These are phyloP conservation scores for Bipolaris bicolor DNA, from an alignment of 2,329 filamentous ascomycete species.

Conservation along the genomic window DNA sequence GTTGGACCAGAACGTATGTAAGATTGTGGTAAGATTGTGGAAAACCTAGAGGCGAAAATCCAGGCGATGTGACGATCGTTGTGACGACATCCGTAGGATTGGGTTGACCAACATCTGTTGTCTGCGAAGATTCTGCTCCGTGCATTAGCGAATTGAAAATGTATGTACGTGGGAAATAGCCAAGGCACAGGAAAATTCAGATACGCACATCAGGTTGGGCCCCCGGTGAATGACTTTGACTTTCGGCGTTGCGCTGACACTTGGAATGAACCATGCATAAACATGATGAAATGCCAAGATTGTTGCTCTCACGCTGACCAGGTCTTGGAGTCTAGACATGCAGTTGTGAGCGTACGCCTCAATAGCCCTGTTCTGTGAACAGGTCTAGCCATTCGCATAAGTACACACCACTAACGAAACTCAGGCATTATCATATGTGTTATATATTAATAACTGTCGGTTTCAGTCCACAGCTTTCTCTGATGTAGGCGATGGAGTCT, in stretches of 20 bases:
- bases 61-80: not conserved
- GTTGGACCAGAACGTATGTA: not conserved
- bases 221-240: not conserved
- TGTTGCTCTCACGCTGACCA: not conserved
- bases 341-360: not conserved
- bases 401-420: too few species aligned
- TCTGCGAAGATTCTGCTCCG: not conserved
- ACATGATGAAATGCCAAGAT: not conserved
- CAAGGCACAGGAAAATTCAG: not conserved
- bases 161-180: not conserved
- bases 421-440: too few species aligned
- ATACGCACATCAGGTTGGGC: not conserved
- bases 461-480: too few species aligned
- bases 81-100: not conserved
- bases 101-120: not conserved
- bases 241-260: not conserved
- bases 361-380: not conserved
- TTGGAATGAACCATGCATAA: not conserved
- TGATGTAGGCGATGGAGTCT: too few species aligned
- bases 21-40: not conserved
- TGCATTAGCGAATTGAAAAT: not conserved
- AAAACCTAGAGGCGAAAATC: not conserved
- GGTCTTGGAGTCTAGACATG: not conserved
- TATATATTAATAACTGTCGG: too few species aligned
- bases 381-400: not conserved